Evolutionary conservation across 352 stramenopile species (phyloP), one percentile per base, ranked within the genome.

Genomic region (Pythium rishiriense): DNA sequence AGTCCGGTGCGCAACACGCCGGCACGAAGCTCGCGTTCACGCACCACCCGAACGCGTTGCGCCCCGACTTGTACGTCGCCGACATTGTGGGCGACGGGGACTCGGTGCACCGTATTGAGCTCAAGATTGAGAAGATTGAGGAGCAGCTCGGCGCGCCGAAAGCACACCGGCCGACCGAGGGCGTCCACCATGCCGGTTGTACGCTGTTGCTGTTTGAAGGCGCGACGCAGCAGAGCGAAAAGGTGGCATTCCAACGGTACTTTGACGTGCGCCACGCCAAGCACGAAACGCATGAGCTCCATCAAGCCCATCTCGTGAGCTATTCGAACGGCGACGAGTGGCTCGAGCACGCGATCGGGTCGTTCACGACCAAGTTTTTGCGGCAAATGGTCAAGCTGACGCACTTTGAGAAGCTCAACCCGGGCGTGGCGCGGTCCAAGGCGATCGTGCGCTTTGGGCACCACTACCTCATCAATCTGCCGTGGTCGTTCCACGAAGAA

Each of bases 341-440:
- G 85, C 83, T 88, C 33, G 75, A 88, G 11, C 74, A 91, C 37
- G 79, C 85, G 29, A 72, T 74, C 14, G 70, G 65, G 21, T 79
- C 72, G 29, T 91, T 93, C 62, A 79, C 79, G 39, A 75, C 79
- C 10, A 87, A 83, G 43, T 90, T 93, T 62, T 71, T 89, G 10
- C 79, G 88, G 57, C 83, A 93, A 66, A 92, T 93, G 83, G 80
- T 92, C 31, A 90, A 87, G 50, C 50, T 93, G 43, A 81, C 76
- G 22, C 64, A 81, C 28, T 91, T 86, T 35, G 81, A 91, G 62
- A 70, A 83, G 26, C 60, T 89, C 17, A 83, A 87, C 35, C 78
- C 71, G 9, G 72, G 68, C 14, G 31, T 73, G 4, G 67, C 78
- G 15, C 78, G 74, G 33, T 69, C 74, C 3, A 90, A 91, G 48